These are phyloP conservation scores for Aspergillus panamensis DNA, from an alignment of 495 filamentous ascomycete species.

Conservation along the genomic window DNA sequence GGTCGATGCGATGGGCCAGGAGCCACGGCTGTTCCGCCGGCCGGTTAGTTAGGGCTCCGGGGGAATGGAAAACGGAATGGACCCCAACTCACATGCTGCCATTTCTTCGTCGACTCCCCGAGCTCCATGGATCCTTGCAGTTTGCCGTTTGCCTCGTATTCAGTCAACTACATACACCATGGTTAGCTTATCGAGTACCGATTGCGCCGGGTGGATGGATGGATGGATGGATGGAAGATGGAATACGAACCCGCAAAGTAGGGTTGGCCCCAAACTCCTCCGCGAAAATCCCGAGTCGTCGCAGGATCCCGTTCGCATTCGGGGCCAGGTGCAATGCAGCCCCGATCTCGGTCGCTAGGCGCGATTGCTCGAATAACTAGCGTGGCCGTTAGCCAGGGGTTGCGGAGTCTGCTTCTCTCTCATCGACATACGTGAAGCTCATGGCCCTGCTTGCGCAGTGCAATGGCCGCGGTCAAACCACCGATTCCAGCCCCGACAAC, in stretches of 20 bases:
- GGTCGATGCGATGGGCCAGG: slow-evolving; percentile 5
- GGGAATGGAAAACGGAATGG: background rate
- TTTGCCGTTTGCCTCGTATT: background rate
- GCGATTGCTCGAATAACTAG: slow-evolving; percentile 9
- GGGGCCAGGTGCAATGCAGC: slow-evolving; percentile 7
- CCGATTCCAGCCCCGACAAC: slow-evolving; percentile 9
- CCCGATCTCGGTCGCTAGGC: background rate
- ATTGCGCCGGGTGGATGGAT: too few relatives aligned
- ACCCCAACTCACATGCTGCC: background rate
- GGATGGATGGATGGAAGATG: too few relatives aligned
- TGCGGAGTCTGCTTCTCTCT: background rate
- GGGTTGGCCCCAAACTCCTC: slow-evolving; percentile 5
- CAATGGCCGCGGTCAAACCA: slow-evolving; percentile 5
- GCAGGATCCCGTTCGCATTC: slow-evolving; percentile 5
- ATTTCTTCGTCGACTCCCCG: background rate
- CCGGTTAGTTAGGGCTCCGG: background rate
- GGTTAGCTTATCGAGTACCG: background rate
- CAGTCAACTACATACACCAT: background rate
- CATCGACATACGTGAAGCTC: background rate
- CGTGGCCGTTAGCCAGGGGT: background rate
- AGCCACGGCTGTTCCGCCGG: background rate
- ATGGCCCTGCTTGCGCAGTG: slow-evolving; percentile 2
- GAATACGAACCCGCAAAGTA: background rate
- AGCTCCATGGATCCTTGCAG: background rate
- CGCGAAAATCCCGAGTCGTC: background rate